These are phyloP conservation scores for Colletotrichum viniferum DNA, from an alignment of 2,329 filamentous ascomycete species.

Conservation along the genomic window DNA sequence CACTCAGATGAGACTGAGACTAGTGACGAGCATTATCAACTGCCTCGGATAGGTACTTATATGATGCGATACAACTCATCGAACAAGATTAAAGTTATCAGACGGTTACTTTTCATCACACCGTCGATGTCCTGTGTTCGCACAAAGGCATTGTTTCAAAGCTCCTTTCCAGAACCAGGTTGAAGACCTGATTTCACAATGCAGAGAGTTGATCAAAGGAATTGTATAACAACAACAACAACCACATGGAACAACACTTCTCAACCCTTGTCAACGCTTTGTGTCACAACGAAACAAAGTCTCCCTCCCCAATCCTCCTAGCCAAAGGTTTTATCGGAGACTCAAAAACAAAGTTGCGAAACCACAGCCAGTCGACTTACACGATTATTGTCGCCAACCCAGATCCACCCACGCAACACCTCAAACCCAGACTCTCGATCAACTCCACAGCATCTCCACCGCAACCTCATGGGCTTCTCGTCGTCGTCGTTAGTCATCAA, in stretches of 20 bases:
- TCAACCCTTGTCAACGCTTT: neutral
- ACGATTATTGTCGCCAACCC: neutral
- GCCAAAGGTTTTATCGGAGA: too few relatives aligned
- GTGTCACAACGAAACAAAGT: too few relatives aligned
- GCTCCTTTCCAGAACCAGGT: too few relatives aligned
- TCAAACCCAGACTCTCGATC: neutral
- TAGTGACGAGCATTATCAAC: neutral
- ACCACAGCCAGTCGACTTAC: neutral
- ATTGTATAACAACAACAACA: too few relatives aligned
- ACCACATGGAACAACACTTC: too few relatives aligned
- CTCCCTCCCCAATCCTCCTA: too few relatives aligned
- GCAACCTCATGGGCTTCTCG: neutral
- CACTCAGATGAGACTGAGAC: neutral
- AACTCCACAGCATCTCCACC: neutral
- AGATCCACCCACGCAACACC: rapidly evolving
- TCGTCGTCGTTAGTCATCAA: neutral
- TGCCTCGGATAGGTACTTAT: neutral
- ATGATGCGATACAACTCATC: rapidly evolving
- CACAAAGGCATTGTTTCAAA: neutral
- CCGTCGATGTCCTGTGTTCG: rapidly evolving
- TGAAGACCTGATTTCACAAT: too few relatives aligned
- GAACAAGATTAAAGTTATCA: neutral
- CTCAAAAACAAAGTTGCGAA: too few relatives aligned
- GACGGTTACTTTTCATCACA: rapidly evolving
- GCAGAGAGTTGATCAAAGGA: too few relatives aligned